Evolutionary conservation across 2,329 filamentous ascomycete species (phyloP), one percentile per base, ranked within the genome.

Genomic region (Fusarium chaquense): DNA sequence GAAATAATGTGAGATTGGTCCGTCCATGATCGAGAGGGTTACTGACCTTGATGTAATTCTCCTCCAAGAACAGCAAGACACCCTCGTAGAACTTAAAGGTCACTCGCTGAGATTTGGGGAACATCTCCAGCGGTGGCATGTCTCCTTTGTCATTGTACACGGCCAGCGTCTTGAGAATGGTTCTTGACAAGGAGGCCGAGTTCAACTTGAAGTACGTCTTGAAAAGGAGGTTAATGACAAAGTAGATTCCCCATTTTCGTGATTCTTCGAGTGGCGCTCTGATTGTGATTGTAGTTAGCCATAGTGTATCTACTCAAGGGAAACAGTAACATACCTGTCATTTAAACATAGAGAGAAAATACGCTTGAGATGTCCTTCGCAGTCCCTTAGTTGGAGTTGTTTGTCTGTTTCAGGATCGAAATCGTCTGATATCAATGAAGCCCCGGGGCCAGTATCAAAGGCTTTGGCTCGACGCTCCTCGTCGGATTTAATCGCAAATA

Each of bases 171-270:
- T 91, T 93, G 47, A 99, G 84, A 51, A 98, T 91, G 71, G 96
- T 98, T 78, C 96, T 94, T 20, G 91, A 97, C 22, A 98, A 84
- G n/a, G 89, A 90, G 60, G 97, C 91, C 35, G 92, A 93, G 81
- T 97, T 97, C 68, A 98, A 85, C 83, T 93, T 97, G 84, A 99
- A 99, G 80, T 98, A 98, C 2, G 94, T 98, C 81, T 98, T 98
- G 88, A 99, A 99, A 16, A 98, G 85, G 10, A 99, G 86, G 77
- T 97, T 98, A 76, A 94, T 93, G 70, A 95, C 91, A 79, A 94
- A 94, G 83, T 99, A 99, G 49, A 97, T 92, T 9, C 93, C 97
- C 96, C 96, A 99, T 87, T 98, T 99, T 57, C 96, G 90, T 11
- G 95, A 98, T 75, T 97, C 92, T 76, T 94, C 90, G 45, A 98